Evolutionary conservation across 192 early-diverging fungal genomes (phyloP).

Genomic region (Coemansia brasiliensis): DNA sequence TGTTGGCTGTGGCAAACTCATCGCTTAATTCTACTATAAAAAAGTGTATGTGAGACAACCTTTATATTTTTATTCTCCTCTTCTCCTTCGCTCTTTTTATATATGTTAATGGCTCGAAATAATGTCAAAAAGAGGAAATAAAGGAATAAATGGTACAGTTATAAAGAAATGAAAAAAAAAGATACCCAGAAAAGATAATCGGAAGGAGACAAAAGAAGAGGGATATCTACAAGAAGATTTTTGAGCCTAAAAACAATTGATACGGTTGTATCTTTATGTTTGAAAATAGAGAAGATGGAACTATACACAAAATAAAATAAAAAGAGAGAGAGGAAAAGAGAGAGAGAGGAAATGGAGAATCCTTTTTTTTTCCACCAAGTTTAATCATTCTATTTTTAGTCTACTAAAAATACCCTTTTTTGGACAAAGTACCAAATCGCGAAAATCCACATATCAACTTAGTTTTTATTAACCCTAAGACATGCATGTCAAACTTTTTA

Average conservation of each 20-base stretch:
- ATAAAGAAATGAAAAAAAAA: slow-evolving; percentile 1
- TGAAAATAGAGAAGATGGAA: neutral
- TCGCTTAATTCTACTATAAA: no score
- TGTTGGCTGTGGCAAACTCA: neutral
- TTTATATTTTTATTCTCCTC: no score
- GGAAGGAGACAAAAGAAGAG: neutral
- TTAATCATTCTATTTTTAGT: neutral
- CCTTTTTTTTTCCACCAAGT: neutral
- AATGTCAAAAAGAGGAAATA: neutral
- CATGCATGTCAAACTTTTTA: neutral
- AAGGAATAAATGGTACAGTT: neutral
- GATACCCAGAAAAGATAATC: neutral
- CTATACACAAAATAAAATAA: neutral
- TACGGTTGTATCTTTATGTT: neutral
- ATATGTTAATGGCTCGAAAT: no score
- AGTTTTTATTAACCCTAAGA: neutral
- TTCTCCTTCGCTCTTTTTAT: no score
- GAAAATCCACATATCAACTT: slow-evolving; percentile 4
- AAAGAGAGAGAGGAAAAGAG: slow-evolving; percentile 5
- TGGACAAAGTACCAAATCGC: neutral
- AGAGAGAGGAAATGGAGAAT: neutral
- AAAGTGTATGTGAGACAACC: no score
- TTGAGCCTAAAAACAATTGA: no score
- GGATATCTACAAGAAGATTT: no score
- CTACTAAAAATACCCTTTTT: slow-evolving; percentile 15